Percentiles rank a stretch among this genome's conserved stretches.
Conservation (phyloP, 164 flowering plant genomes). For the Kingdonia uniflora region DNA sequence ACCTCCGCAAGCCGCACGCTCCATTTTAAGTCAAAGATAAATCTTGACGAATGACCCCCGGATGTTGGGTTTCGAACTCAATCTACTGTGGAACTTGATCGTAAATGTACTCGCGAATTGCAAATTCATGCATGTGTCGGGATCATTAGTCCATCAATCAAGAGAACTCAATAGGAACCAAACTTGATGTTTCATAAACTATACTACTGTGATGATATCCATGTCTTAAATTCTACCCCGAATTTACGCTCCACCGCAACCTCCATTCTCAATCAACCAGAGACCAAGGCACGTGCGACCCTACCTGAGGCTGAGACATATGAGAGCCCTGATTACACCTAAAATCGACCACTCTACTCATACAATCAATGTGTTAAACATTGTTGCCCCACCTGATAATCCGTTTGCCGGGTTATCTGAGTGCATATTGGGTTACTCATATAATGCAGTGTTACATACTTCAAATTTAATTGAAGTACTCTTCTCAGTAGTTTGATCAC, state of each 20-base stretch:
- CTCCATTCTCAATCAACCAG: not conserved
- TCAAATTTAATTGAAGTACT: not conserved
- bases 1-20: too few relatives aligned
- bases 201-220: not conserved
- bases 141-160: too few relatives aligned
- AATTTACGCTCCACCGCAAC: too few relatives aligned
- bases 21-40: too few relatives aligned
- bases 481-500: not conserved
- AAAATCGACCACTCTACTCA: constrained; percentile 16
- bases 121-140: too few relatives aligned
- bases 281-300: constrained; percentile 19
- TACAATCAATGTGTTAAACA: constrained; percentile 20
- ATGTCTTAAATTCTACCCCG: not conserved
- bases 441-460: constrained; percentile 6
- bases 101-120: too few relatives aligned
- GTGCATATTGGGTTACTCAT: constrained; percentile 3
- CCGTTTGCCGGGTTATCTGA: constrained; percentile 5
- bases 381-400: constrained; percentile 15
- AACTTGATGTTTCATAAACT: too few relatives aligned
- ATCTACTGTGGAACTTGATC: too few relatives aligned
- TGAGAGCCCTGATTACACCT: constrained; percentile 22
- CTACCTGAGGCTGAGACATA: constrained; percentile 21
- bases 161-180: too few relatives aligned
- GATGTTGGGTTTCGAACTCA: too few relatives aligned
- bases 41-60: too few relatives aligned